Base-by-base conservation (phyloP, 441 rosid genomes). In the Sinapis alba region DNA sequence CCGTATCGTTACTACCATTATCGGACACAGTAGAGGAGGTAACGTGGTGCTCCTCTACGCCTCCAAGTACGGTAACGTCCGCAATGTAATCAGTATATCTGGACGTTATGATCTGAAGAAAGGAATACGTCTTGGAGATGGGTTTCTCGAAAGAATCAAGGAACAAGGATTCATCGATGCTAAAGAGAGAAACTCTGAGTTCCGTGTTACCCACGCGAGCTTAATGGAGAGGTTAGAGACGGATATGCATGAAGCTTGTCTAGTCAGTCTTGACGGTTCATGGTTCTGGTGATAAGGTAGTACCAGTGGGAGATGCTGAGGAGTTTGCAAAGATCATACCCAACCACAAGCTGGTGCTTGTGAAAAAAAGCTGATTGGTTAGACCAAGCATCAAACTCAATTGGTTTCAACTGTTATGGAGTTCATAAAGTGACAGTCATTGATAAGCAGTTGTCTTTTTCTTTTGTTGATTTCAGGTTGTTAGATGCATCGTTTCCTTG, bases 1-100 rank as follows among this genome's bases (percentile, higher is more conserved):
- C 71, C 86, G 84, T 58, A 79, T 62, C 41, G 68, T 77, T 65
- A 69, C 76, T 70, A 84, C 85, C 21, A 81, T 90, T 79, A 79
- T 90, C 43, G 97, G 98, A 68, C 95, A 90, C 72, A 93, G 97
- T 53, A 91, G 86, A 89, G 89, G 89, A 72, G 89, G 89, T 20
- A 27, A 78, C 32, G 85, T 86, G 21, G 91, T 88, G 43, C 88
- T 86, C 59, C 78, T 87, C 21, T 84, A 83, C 69, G 88, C 88
- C 26, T 88, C 89, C 6, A 86, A 82, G 79, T 83, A 86, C 12
- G 28, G 30, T 56, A 15, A 15, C 8, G 8, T 27, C 63, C 36
- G 63, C 36, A 27, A n/a, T 27, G 63, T 27, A 7, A 0, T 58
- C 36, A 58, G 3, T n/a, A 27, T 26, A 15, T 27, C 20, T 1